Evolutionary conservation across 2,329 filamentous ascomycete genomes (phyloP).

Genomic region (Talaromyces islandicus): DNA sequence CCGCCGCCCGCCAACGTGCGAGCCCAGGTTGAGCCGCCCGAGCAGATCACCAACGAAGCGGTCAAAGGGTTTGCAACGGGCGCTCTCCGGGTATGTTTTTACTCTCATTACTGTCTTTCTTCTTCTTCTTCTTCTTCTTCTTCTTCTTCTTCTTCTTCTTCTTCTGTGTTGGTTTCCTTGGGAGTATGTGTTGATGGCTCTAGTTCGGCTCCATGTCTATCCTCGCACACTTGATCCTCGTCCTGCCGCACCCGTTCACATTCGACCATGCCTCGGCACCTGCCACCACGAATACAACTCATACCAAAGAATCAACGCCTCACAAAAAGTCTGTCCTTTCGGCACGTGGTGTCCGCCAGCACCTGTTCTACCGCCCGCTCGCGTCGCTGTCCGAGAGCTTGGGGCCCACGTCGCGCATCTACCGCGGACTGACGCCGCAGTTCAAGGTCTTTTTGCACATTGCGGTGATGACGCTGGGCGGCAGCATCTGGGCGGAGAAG

Average conservation of each 20-base stretch:
- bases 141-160: no score
- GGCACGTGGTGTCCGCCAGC: slow-evolving; percentile 24
- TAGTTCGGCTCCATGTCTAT: slow-evolving; percentile 43
- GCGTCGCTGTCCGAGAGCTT: slow-evolving; percentile 46
- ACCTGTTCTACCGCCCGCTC: slow-evolving; percentile 34
- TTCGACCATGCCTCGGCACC: slow-evolving; percentile 28
- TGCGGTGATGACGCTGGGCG: slow-evolving; percentile 42
- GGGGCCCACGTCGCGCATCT: slow-evolving; percentile 36
- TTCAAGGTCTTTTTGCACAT: slow-evolving; percentile 47
- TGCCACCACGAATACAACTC: not conserved
- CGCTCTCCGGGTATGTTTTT: slow-evolving; percentile 34
- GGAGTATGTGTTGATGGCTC: not conserved
- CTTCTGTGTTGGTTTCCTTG: no score
- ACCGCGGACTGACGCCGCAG: slow-evolving; percentile 43
- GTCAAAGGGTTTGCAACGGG: slow-evolving; percentile 38
- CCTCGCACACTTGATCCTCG: slow-evolving; percentile 40
- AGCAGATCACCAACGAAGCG: slow-evolving; percentile 36
- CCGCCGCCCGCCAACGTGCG: slow-evolving; percentile 35
- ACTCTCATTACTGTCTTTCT: not conserved
- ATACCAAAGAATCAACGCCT: slow-evolving; percentile 12
- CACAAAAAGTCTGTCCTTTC: slow-evolving; percentile 19
- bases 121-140: no score
- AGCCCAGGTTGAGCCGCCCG: slow-evolving; percentile 35
- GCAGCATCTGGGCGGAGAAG: slow-evolving; percentile 44
- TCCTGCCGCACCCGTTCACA: slow-evolving; percentile 36